A percentile compares a stretch with the other conserved stretches of the same genome.
These are phyloP conservation scores for Daldinia decipiens DNA, from an alignment of 495 filamentous ascomycete species.

Conservation along the genomic window DNA sequence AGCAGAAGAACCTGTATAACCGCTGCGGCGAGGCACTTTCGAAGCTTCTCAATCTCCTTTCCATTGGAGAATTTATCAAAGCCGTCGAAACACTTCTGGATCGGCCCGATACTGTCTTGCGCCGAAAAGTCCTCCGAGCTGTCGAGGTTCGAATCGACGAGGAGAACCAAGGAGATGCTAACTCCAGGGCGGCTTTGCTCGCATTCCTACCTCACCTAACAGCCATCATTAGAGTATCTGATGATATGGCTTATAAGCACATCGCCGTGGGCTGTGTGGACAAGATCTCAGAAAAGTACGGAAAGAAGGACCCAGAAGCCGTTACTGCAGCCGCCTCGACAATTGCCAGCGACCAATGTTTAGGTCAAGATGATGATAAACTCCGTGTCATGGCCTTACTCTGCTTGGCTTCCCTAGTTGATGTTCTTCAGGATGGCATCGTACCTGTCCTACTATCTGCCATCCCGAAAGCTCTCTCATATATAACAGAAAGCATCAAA, in stretches of 20 bases:
- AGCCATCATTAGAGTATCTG: conserved; percentile 74
- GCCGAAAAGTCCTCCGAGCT: conserved; percentile 80
- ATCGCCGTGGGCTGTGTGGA: conserved; percentile 88
- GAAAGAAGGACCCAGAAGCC: conserved; percentile 79
- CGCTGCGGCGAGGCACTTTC: conserved; percentile 75
- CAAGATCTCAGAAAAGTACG: conserved; percentile 89
- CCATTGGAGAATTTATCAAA: conserved; percentile 84
- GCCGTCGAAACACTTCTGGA: conserved; percentile 81
- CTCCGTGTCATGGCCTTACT: conserved; percentile 85
- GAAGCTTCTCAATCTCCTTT: conserved; percentile 78
- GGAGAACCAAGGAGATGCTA: conserved; percentile 70
- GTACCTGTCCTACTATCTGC: conserved; percentile 82
- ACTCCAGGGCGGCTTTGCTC: conserved; percentile 74
- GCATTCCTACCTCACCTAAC: conserved; percentile 81
- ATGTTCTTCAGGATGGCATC: conserved; percentile 84
- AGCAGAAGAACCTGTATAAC: conserved; percentile 68
- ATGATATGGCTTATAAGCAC: conserved; percentile 77
- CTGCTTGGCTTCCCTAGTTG: conserved; percentile 86
- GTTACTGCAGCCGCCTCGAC: conserved; percentile 74
- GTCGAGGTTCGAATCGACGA: conserved; percentile 78
- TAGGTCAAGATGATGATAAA: conserved; percentile 75
- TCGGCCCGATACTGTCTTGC: conserved; percentile 73
- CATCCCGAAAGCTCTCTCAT: conserved; percentile 72
- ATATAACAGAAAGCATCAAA: conserved; percentile 71
- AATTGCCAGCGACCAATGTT: conserved; percentile 77